These are phyloP conservation scores for Penicillium paradoxum DNA, from an alignment of 495 filamentous ascomycete genomes.

Conservation along the genomic window DNA sequence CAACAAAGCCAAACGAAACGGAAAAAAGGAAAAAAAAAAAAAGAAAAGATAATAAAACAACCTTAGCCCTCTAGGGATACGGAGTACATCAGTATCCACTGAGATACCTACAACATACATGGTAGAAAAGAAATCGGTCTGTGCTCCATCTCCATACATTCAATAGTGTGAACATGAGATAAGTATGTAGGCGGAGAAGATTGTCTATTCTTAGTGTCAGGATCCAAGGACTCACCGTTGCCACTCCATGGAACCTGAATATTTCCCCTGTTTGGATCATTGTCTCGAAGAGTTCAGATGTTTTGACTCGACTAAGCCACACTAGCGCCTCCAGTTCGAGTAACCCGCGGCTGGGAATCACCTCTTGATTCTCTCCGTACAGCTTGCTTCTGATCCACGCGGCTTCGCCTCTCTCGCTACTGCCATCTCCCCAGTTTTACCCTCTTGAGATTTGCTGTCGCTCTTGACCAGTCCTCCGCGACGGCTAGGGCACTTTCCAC, in stretches of 20 bases:
- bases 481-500: conserved; percentile 31
- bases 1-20: background rate
- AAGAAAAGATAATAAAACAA: background rate
- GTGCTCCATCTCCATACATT: background rate
- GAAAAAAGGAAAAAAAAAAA: background rate
- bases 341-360: conserved; percentile 1
- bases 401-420: background rate
- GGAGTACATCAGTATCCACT: background rate
- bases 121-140: no score
- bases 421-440: background rate
- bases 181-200: background rate
- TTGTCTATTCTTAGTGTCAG: conserved; percentile 3
- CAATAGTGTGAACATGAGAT: background rate
- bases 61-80: background rate
- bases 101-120: no score
- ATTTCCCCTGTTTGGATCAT: no score
- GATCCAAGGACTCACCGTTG: background rate
- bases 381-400: background rate
- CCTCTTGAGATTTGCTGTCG: conserved; percentile 22
- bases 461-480: conserved; percentile 22
- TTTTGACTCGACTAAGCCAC: conserved; percentile 3
- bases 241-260: background rate
- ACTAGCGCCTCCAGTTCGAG: conserved; percentile 6
- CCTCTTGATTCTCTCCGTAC: background rate
- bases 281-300: background rate